A percentile compares a stretch with the other conserved stretches of the same genome.
Conservation (phyloP, 768 basidiomycete genomes). For the Trametes maxima region DNA sequence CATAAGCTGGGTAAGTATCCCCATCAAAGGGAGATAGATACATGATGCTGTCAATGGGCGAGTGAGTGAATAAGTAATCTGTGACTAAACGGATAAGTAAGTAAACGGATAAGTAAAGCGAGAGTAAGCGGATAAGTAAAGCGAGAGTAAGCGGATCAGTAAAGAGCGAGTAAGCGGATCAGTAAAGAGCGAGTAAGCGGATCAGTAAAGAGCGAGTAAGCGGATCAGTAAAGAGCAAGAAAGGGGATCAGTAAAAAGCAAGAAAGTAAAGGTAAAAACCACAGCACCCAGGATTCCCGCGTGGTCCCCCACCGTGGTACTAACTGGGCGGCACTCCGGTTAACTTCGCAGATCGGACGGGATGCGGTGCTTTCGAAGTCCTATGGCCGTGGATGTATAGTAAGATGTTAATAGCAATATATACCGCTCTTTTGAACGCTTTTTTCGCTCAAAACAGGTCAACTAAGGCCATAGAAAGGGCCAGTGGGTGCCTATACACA, state of each 20-base stretch:
- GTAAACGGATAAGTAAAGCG: too few relatives aligned
- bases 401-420: constrained; percentile 5
- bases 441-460: background rate
- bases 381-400: constrained; percentile 32
- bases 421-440: background rate
- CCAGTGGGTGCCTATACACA: too few relatives aligned
- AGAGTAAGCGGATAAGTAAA: constrained; percentile 8
- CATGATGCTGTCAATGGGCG: background rate
- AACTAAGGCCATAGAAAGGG: background rate
- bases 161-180: too few relatives aligned
- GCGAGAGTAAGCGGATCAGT: constrained; percentile 13
- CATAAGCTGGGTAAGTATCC: background rate
- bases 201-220: too few relatives aligned
- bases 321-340: constrained; percentile 63
- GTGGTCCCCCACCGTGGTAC: constrained; percentile 69
- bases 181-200: too few relatives aligned
- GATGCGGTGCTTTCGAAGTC: constrained; percentile 55
- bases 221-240: background rate
- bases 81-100: too few relatives aligned
- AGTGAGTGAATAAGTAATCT: background rate
- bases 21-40: background rate
- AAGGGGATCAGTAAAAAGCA: background rate
- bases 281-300: constrained; percentile 50
- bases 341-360: constrained; percentile 67
- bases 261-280: constrained; percentile 37